These are phyloP conservation scores for Lachancea fermentati DNA, from an alignment of 805 yeast species.

Conservation along the genomic window DNA sequence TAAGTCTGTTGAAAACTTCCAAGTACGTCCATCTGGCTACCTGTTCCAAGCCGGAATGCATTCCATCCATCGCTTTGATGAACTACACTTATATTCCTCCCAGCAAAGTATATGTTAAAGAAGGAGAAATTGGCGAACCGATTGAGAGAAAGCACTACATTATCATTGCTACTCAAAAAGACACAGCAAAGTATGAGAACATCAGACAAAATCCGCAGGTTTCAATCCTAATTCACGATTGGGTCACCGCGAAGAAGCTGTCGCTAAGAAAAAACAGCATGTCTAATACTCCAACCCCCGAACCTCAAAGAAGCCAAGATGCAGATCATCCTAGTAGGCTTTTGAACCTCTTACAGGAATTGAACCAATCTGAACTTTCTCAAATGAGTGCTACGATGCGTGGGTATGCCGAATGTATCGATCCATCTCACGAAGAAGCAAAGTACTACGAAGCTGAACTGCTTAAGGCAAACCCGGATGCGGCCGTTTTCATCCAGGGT, in stretches of 20 bases:
- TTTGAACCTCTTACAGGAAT: constrained; percentile 57
- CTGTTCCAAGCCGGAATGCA: constrained; percentile 46
- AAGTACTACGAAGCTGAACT: constrained; percentile 57
- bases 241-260: constrained; percentile 62
- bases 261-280: constrained; percentile 27
- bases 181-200: constrained; percentile 71
- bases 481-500: constrained; percentile 58
- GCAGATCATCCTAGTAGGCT: constrained; percentile 38
- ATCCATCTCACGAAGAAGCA: constrained; percentile 42
- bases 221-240: constrained; percentile 82
- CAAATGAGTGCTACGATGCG: constrained; percentile 76
- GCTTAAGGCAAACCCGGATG: constrained; percentile 60
- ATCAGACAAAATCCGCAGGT: constrained; percentile 68
- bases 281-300: constrained; percentile 29
- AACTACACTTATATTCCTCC: constrained; percentile 67
- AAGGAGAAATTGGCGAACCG: constrained; percentile 27
- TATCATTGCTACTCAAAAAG: constrained; percentile 64
- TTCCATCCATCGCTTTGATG: constrained; percentile 90
- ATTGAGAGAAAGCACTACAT: constrained; percentile 38
- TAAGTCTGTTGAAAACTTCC: constrained; percentile 49
- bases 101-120: constrained; percentile 27
- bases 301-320: constrained; percentile 16
- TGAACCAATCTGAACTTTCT: constrained; percentile 76
- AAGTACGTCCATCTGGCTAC: constrained; percentile 84
- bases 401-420: constrained; percentile 61